Conservation (phyloP, 257 asterid genomes). For the Jacaranda copaia region DNA sequence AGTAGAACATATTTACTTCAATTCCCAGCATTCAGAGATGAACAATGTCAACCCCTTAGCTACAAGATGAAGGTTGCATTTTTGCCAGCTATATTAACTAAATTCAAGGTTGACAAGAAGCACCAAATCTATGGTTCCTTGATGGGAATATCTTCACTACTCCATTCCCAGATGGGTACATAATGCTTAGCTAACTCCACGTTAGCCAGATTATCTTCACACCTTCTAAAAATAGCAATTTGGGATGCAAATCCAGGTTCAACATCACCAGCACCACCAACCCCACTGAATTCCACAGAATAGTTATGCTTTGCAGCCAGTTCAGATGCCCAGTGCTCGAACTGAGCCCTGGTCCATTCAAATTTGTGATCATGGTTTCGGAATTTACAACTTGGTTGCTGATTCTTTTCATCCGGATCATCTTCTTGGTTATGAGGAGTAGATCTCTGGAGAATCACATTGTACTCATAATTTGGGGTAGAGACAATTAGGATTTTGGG, state of each 20-base stretch:
- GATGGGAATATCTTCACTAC: conserved; percentile 21
- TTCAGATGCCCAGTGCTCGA: conserved; percentile 75
- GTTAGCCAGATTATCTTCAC: conserved; percentile 31
- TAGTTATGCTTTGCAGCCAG: conserved; percentile 68
- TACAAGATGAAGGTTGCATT: too few species aligned
- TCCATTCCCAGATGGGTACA: conserved; percentile 78
- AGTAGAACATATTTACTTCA: too few species aligned
- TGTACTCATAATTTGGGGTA: conserved; percentile 96
- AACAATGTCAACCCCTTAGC: too few species aligned
- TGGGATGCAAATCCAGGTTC: conserved; percentile 98
- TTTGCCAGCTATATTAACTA: too few species aligned
- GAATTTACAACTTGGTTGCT: conserved; percentile 62
- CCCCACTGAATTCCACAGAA: conserved; percentile 79
- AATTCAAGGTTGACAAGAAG: too few species aligned
- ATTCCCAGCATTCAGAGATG: too few species aligned
- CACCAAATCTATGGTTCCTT: conserved; percentile 3
- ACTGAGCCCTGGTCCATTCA: conserved; percentile 93
- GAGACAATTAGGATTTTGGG: conserved; percentile 86
- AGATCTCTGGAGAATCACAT: conserved; percentile 78
- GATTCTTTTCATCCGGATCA: conserved; percentile 69
- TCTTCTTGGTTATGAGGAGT: conserved; percentile 64
- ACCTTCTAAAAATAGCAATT: conserved; percentile 82
- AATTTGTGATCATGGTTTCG: conserved; percentile 96
- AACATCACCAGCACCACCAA: conserved; percentile 71
- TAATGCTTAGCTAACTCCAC: conserved; percentile 44